Evolutionary conservation across 2,329 filamentous ascomycete genomes (phyloP), one percentile per base, ranked within the genome.

Genomic region (Cladosporium colombiae): DNA sequence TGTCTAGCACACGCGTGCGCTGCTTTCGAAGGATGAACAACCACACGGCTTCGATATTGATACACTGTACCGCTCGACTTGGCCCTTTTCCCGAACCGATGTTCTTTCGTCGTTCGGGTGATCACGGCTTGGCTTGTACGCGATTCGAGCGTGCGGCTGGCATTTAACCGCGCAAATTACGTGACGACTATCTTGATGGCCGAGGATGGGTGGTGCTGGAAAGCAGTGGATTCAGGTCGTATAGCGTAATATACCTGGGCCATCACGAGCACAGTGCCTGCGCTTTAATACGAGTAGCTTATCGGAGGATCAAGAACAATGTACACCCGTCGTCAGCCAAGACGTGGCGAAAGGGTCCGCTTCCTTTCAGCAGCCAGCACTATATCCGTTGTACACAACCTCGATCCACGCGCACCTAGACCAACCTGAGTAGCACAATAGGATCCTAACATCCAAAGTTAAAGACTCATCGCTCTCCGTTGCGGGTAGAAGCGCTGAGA

Each of bases 121-220:
- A 55, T 55, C 52, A 55, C 52, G 52, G 52, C 52, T 55, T 55
- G 52, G 50, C 25, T 27, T 23, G 29, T 2, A 29, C 25, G n/a
- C 23, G 52, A n/a, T n/a, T 18, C 52, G 27, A 31, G 52, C 25
- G 27, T 33, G 16, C 31, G 18, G 27, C 11, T 33, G 52, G 52
- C 52, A 55, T 55, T 55, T 29, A 55, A 31, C 52, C 52, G 29
- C 52, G 40, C 40, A 46, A 31, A 55, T 55, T 55, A 55, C 52
- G 52, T 55, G 52, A 55, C 52, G 23, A 52, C 49, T 46, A 46
- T 21, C n/a, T n/a, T 11, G n/a, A 46, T 46, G 40, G 40, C 40
- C 40, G 40, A 46, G 40, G 40, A 21, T 59, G 23, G 40, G 37
- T 53, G 37, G 46, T 25, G 29, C 44, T 25, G 50, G 23, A 18